Percentiles rank a stretch among this genome's conserved stretches.
Evolutionary conservation across 257 asterid genomes (phyloP).

Genomic region (Nicotiana benthamiana): DNA sequence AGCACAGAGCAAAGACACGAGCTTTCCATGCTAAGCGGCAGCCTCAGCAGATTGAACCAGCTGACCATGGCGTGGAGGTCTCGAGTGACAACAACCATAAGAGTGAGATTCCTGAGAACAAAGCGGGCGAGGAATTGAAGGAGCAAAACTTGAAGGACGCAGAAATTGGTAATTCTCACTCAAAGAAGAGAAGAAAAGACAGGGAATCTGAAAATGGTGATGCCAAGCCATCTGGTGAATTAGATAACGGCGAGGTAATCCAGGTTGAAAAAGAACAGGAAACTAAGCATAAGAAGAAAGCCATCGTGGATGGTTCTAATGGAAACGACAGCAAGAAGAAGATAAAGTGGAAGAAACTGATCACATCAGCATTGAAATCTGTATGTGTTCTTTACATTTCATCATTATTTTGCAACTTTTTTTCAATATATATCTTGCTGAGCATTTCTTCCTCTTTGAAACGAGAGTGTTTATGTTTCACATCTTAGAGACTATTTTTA

Average conservation of each 20-base stretch:
- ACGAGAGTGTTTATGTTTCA: background rate
- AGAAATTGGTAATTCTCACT: slow-evolving; percentile 26
- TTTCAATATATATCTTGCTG: background rate
- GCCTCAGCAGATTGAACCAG: slow-evolving; percentile 34
- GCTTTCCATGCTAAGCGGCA: slow-evolving; percentile 71
- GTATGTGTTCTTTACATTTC: slow-evolving; percentile 31
- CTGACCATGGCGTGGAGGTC: slow-evolving; percentile 10
- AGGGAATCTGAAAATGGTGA: slow-evolving; percentile 41
- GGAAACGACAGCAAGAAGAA: slow-evolving; percentile 30
- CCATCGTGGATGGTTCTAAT: slow-evolving; percentile 23
- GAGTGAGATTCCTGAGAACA: slow-evolving; percentile 24
- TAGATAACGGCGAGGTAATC: slow-evolving; percentile 40
- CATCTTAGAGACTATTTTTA: background rate
- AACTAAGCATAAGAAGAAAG: slow-evolving; percentile 35
- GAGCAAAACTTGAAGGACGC: slow-evolving; percentile 33
- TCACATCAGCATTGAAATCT: slow-evolving; percentile 60
- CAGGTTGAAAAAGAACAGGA: slow-evolving; percentile 28
- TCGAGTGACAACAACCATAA: slow-evolving; percentile 21
- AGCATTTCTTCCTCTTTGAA: background rate
- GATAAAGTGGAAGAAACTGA: slow-evolving; percentile 86
- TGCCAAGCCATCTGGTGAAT: slow-evolving; percentile 21
- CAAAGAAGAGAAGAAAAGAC: slow-evolving; percentile 56
- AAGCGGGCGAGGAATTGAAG: slow-evolving; percentile 21
- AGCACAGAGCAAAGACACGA: slow-evolving; percentile 86
- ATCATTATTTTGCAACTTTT: background rate